Evolutionary conservation across 78 protist species (phyloP).

Genomic region (Chrysochromulina parva): DNA sequence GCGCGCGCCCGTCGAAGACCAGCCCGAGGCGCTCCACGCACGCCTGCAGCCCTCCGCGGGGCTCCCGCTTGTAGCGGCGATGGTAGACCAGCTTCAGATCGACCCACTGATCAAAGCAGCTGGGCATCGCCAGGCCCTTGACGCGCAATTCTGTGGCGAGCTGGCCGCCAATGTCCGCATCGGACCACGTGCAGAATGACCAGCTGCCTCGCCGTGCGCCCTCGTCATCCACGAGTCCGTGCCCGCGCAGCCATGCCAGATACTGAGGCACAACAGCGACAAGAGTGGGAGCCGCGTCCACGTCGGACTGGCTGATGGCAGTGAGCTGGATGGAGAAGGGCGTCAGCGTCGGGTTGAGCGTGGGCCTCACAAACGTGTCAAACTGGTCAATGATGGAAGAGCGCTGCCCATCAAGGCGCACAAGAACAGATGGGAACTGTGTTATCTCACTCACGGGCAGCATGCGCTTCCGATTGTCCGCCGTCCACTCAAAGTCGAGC

Average conservation of each 20-base stretch:
- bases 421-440: not conserved
- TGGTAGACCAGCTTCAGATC: not conserved
- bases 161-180: not conserved
- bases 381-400: not conserved
- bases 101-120: not conserved
- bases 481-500: not conserved
- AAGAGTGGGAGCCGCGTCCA: not conserved
- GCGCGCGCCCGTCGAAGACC: not conserved
- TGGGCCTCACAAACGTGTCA: not conserved
- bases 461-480: not conserved
- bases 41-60: not conserved
- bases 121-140: not conserved
- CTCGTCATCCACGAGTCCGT: not conserved
- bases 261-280: not conserved
- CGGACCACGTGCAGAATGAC: not conserved
- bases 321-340: not conserved
- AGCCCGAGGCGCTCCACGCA: not conserved
- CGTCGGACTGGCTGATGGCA: not conserved
- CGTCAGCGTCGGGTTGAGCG: not conserved
- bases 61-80: not conserved
- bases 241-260: not conserved
- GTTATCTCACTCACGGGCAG: not conserved
- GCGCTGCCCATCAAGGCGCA: not conserved
- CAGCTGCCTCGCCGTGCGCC: not conserved
- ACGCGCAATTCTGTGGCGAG: not conserved